Base-by-base conservation (phyloP, 2,329 filamentous ascomycete species). In the Penicillium sp. region DNA sequence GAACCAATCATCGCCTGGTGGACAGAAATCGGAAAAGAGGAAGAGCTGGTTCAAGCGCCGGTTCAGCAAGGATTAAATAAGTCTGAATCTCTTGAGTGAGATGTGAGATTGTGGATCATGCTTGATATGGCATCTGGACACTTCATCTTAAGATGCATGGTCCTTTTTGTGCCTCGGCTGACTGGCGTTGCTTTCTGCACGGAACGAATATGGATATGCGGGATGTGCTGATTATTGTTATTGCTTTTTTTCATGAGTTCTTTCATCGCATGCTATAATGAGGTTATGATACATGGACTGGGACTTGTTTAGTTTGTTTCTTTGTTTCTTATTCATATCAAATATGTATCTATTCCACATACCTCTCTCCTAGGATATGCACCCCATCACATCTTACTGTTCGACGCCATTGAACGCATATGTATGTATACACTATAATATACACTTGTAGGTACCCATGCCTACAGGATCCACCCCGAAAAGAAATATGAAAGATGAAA, bases 41-140 rank as follows among this genome's bases (percentile, higher is more conserved):
- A 92, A 92, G 82, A 94, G 92, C 71, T 96, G 92, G 91, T 87
- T 97, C 67, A 85, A 89, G 69, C 85, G 86, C 66, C 83, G 87
- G 53, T 94, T 96, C 74, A 94, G 92, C 81, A 74, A 78, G 53
- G 63, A 65, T 45, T 72, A 65, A 54, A 38, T 73, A 64, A 52
- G 44, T 5, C 39, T 10, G 20, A 32, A 2, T 16, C 14, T 18
- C 20, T 29, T 16, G 14, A 10, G 26, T 31, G 37, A 32, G 18
- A 29, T 35, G 37, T 40, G 18, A 32, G 29, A 51, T 29, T 8
- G 8, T 53, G 24, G 10, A 26, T 31, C 32, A 31, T 47, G 14
- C 42, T 26, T 24, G 46, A 34, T 44, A 50, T 4, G 26, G 29
- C 45, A 46, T 52, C 34, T 31, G 34, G 26, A 55, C 26, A 24